A percentile compares a stretch with the other conserved stretches of the same genome.
Conservation (phyloP, 306 rosid genomes). For the Heteromeles arbutifolia region DNA sequence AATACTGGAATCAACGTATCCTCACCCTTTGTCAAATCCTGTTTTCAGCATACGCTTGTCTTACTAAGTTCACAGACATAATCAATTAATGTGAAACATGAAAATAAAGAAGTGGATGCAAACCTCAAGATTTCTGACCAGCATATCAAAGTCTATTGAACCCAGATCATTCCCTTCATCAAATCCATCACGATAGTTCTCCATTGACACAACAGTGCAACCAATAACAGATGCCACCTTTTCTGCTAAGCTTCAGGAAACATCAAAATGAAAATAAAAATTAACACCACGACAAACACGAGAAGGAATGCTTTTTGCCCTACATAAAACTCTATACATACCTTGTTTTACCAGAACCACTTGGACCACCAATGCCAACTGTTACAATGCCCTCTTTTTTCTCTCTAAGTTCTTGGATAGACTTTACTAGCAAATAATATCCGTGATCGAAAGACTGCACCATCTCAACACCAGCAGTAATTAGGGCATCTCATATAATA, state of each 20-base stretch:
- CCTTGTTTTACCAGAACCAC: conserved; percentile 99
- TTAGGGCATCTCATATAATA: conserved; percentile 6
- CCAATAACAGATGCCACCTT: conserved; percentile 98
- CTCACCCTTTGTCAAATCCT: conserved; percentile 87
- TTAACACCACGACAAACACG: conserved; percentile 18
- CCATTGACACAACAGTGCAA: conserved; percentile 90
- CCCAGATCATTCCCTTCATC: conserved; percentile 82
- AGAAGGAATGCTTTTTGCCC: conserved; percentile 12
- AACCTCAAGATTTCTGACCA: conserved; percentile 92
- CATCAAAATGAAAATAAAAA: conserved; percentile 24
- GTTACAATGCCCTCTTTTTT: conserved; percentile 82
- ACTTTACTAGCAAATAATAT: conserved; percentile 84
- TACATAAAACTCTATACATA: conserved; percentile 16
- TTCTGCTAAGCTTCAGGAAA: conserved; percentile 88
- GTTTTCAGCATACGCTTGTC: conserved; percentile 21
- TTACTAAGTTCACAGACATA: conserved; percentile 12
- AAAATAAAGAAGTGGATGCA: conserved; percentile 30
- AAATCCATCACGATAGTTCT: conserved; percentile 76
- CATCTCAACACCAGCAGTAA: conserved; percentile 22
- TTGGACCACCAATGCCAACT: conserved; percentile 96
- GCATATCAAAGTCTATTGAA: conserved; percentile 67
- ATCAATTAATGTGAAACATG: neutral
- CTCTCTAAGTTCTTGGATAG: conserved; percentile 96
- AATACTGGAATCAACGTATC: conserved; percentile 71
- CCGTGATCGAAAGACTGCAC: conserved; percentile 98